A percentile compares a stretch with the other conserved stretches of the same genome.
Conservation (phyloP, 371 early-diverging fungal species). For the Furculomyces boomerangus region DNA sequence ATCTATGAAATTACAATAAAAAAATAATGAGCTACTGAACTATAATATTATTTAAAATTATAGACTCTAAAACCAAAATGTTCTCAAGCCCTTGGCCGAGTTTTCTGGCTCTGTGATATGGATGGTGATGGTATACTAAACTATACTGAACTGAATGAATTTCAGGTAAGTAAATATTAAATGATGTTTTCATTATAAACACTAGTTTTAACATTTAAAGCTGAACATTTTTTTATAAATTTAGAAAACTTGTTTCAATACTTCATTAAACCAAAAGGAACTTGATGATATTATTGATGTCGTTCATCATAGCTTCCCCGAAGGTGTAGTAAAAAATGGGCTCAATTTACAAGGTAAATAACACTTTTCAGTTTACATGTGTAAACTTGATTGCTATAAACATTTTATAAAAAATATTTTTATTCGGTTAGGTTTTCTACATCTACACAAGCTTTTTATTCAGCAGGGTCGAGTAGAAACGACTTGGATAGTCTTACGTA, state of each 20-base stretch:
- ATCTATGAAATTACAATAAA: not conserved
- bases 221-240: not conserved
- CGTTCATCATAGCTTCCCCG: slow-evolving; percentile 66
- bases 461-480: slow-evolving; percentile 92
- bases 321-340: slow-evolving; percentile 67
- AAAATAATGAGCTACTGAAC: slow-evolving; percentile 4
- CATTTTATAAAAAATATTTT: not conserved
- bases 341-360: slow-evolving; percentile 42
- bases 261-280: slow-evolving; percentile 82
- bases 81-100: slow-evolving; percentile 72
- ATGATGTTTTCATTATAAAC: no score
- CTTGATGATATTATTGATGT: slow-evolving; percentile 88
- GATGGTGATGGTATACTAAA: slow-evolving; percentile 82
- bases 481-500: slow-evolving; percentile 89
- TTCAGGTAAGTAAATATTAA: slow-evolving; percentile 33
- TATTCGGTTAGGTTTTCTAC: slow-evolving; percentile 44
- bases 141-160: slow-evolving; percentile 86
- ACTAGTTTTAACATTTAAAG: not conserved
- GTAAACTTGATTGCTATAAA: not conserved
- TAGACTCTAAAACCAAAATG: slow-evolving; percentile 66
- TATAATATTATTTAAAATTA: not conserved
- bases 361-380: not conserved
- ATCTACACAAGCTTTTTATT: slow-evolving; percentile 83
- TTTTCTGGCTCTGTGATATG: slow-evolving; percentile 83
- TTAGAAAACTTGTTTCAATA: slow-evolving; percentile 75